A percentile compares a stretch with the other conserved stretches of the same genome.
Evolutionary conservation across 306 rosid genomes (phyloP).

Genomic region (Sophora flavescens): DNA sequence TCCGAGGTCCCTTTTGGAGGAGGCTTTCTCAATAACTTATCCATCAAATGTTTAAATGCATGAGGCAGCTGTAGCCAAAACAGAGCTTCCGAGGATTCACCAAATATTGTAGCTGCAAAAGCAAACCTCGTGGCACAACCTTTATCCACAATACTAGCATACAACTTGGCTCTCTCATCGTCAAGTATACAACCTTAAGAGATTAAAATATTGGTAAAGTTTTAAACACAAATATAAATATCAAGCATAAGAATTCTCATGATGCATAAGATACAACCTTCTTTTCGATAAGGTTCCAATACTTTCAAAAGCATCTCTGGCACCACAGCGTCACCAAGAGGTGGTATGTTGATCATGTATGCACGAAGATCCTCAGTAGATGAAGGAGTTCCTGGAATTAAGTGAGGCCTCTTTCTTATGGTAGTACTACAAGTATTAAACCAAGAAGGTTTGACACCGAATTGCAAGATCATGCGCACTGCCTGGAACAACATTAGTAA

Average conservation of each 20-base stretch:
- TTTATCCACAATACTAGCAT: conserved; percentile 81
- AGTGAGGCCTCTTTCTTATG: conserved; percentile 80
- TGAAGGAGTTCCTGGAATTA: conserved; percentile 75
- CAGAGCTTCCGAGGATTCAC: conserved; percentile 91
- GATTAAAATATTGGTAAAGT: conserved; percentile 44
- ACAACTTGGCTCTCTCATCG: conserved; percentile 89
- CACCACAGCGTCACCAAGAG: conserved; percentile 89
- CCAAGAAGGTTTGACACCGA: conserved; percentile 96
- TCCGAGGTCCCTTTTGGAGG: conserved; percentile 52
- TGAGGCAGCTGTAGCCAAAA: conserved; percentile 94
- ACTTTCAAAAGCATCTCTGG: conserved; percentile 95
- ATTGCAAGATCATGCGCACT: conserved; percentile 88
- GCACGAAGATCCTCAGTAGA: conserved; percentile 81
- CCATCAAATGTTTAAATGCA: conserved; percentile 82
- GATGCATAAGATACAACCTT: conserved; percentile 65
- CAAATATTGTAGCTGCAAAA: conserved; percentile 90
- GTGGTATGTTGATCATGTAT: conserved; percentile 74
- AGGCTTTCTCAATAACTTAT: conserved; percentile 70
- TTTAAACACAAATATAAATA: conserved; percentile 42
- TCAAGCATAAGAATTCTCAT: conserved; percentile 23
- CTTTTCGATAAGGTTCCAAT: conserved; percentile 91
- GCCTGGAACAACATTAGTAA: conserved; percentile 66
- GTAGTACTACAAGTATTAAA: conserved; percentile 86
- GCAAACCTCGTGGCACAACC: conserved; percentile 88
- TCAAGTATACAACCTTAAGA: conserved; percentile 87